These are phyloP conservation scores for Hamiltosporidium tvaerminnensis DNA, from an alignment of 371 early-diverging fungal species.

Conservation along the genomic window DNA sequence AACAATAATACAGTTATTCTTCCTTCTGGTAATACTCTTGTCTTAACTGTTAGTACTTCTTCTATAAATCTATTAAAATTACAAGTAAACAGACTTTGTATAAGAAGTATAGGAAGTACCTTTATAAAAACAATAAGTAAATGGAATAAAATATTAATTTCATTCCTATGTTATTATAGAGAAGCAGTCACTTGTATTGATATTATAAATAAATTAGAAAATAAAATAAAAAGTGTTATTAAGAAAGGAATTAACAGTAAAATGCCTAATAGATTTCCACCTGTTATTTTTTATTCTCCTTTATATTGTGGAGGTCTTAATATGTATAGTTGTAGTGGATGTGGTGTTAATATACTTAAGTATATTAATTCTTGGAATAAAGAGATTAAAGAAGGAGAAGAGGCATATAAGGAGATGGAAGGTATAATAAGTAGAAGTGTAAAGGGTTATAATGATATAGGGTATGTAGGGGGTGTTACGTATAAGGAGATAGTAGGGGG, in stretches of 20 bases:
- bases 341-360: too few species aligned
- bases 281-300: constrained; percentile 72
- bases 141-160: constrained; percentile 78
- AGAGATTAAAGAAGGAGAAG: constrained; percentile 86
- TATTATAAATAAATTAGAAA: constrained; percentile 61
- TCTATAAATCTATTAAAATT: too few species aligned
- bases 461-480: too few species aligned
- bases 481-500: too few species aligned
- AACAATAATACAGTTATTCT: too few species aligned
- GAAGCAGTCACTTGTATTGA: constrained; percentile 88
- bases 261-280: constrained; percentile 94
- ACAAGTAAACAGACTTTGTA: too few species aligned
- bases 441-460: too few species aligned
- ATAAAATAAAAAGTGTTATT: constrained; percentile 89
- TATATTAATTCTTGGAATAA: constrained; percentile 91
- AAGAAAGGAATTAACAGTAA: constrained; percentile 94
- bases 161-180: constrained; percentile 83
- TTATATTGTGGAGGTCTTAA: constrained; percentile 91
- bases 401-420: constrained; percentile 78
- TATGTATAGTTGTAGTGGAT: constrained; percentile 57
- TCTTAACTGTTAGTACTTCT: too few species aligned
- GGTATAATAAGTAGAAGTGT: constrained; percentile 82
- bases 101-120: constrained; percentile 77
- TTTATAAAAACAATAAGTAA: constrained; percentile 93
- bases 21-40: too few species aligned